These are phyloP conservation scores for Fagus crenata DNA, from an alignment of 306 rosid genomes.

Conservation along the genomic window DNA sequence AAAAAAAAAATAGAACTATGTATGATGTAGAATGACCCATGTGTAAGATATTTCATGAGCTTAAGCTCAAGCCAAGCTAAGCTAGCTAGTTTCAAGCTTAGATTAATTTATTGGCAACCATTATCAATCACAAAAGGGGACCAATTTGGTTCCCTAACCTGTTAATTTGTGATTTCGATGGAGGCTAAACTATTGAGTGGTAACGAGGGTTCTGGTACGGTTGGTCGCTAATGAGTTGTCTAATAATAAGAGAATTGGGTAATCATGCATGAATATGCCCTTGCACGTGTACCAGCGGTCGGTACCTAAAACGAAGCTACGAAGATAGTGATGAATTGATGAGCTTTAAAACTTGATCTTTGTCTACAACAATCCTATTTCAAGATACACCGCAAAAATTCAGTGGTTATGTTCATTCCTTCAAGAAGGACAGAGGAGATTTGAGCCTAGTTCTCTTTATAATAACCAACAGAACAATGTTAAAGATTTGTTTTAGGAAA, in stretches of 20 bases:
- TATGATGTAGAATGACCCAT: too few relatives aligned
- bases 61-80: neutral
- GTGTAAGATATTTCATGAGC: neutral
- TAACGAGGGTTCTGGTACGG: neutral
- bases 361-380: neutral
- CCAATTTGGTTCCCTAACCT: neutral
- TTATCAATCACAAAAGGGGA: too few relatives aligned
- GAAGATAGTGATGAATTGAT: neutral
- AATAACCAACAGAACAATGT: too few relatives aligned
- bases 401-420: neutral
- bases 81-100: neutral
- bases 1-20: too few relatives aligned
- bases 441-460: too few relatives aligned
- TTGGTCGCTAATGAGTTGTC: neutral
- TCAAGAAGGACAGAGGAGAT: too few relatives aligned
- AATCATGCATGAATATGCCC: neutral
- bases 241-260: slow-evolving; percentile 6
- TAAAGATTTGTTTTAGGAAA: neutral
- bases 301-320: slow-evolving; percentile 23
- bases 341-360: neutral
- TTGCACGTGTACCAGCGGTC: slow-evolving; percentile 29
- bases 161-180: neutral
- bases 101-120: neutral
- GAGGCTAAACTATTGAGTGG: neutral
- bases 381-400: neutral